Conservation (phyloP, 2,329 filamentous ascomycete genomes). For the Colletotrichum incanum region DNA sequence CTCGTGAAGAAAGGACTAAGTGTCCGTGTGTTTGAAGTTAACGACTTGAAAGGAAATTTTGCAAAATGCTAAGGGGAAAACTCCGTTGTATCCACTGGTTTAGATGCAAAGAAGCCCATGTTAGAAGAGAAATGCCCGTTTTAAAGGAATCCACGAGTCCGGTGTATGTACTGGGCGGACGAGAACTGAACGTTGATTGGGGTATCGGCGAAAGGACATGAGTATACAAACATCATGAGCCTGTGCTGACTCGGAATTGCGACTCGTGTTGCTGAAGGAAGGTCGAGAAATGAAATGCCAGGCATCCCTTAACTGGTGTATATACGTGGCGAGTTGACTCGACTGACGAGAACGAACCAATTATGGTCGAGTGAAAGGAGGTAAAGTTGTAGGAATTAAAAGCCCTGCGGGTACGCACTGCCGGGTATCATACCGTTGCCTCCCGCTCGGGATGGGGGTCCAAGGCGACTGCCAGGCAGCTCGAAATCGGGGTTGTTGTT, state of each 20-base stretch:
- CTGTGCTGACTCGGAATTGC: constrained; percentile 34
- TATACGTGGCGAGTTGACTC: constrained; percentile 40
- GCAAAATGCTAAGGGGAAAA: constrained; percentile 20
- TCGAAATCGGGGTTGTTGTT: constrained; percentile 90
- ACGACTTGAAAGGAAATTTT: not conserved
- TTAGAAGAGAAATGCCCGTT: constrained; percentile 37
- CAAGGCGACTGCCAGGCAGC: constrained; percentile 67
- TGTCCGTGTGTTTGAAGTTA: constrained; percentile 14
- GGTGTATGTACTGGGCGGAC: constrained; percentile 41
- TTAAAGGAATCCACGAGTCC: constrained; percentile 36
- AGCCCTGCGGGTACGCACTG: constrained; percentile 65
- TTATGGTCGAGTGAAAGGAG: constrained; percentile 33
- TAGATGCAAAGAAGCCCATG: constrained; percentile 33
- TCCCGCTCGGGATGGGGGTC: constrained; percentile 47
- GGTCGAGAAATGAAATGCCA: constrained; percentile 41
- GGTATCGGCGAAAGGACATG: constrained; percentile 43
- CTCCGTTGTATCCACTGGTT: constrained; percentile 32
- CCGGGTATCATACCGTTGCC: constrained; percentile 66
- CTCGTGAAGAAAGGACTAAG: not conserved
- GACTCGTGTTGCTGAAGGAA: constrained; percentile 40
- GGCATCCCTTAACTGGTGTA: constrained; percentile 25
- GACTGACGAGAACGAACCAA: constrained; percentile 26
- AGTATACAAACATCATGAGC: constrained; percentile 37
- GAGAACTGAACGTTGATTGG: constrained; percentile 34
- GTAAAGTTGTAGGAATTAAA: constrained; percentile 44